phyloP scores from a whole-genome alignment of 106 monocot species.

The Dendrobium catenatum region DNA sequence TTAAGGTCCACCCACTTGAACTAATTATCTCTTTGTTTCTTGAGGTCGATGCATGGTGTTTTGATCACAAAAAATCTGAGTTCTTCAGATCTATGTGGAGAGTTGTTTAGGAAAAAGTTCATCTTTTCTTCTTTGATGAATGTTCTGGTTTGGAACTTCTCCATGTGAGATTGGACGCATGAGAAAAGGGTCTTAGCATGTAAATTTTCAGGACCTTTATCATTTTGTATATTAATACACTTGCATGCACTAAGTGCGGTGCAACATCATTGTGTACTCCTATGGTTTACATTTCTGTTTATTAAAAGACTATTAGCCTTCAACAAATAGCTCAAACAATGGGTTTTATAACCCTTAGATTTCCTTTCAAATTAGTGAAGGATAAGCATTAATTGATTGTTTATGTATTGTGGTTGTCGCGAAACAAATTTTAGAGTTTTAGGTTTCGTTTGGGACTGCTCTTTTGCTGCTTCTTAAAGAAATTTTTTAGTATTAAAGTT shows the following conservation, averaged over 20 bases:
- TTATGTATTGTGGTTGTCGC: no score
- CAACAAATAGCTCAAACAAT: no score
- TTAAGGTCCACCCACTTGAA: slow-evolving; percentile 10
- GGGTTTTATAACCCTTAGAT: no score
- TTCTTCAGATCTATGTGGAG: neutral
- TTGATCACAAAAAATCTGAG: neutral
- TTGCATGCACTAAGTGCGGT: neutral
- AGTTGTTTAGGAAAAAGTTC: neutral
- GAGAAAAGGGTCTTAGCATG: slow-evolving; percentile 13
- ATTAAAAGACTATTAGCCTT: no score
- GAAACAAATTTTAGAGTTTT: no score
- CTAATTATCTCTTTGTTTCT: neutral
- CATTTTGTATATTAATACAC: slow-evolving; percentile 16
- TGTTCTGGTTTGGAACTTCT: slow-evolving; percentile 8
- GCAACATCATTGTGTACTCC: neutral
- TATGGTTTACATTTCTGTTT: no score
- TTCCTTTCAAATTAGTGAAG: no score
- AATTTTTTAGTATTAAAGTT: no score
- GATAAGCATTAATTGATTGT: no score
- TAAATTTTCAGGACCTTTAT: slow-evolving; percentile 17
- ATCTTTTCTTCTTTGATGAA: neutral
- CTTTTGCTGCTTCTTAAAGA: no score
- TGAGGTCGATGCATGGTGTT: no score
- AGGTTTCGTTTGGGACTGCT: no score
- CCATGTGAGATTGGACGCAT: slow-evolving; percentile 8